Evolutionary conservation across 306 rosid genomes (phyloP).

Genomic region (Begonia peltatifolia): DNA sequence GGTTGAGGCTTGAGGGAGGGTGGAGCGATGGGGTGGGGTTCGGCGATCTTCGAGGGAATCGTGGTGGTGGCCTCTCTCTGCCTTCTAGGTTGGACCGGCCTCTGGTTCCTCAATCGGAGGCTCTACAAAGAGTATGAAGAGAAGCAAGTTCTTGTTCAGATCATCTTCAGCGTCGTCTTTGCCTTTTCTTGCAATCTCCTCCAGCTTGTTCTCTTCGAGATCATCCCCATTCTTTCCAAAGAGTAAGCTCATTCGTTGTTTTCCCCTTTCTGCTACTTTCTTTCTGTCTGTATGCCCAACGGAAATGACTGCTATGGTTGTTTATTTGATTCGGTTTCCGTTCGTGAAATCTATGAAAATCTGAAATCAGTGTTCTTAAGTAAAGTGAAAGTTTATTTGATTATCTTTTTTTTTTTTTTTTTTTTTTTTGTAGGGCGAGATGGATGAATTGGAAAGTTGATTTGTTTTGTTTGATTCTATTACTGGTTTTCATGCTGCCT

Average conservation of each 20-base stretch:
- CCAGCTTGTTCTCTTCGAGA: conserved; percentile 91
- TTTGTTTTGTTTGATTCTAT: conserved; percentile 63
- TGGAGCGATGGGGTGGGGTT: conserved; percentile 63
- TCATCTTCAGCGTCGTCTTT: conserved; percentile 82
- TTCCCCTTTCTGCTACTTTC: background rate
- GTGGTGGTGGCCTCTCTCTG: conserved; percentile 43
- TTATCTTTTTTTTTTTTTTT: background rate
- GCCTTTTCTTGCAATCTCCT: conserved; percentile 96
- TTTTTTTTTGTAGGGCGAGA: conserved; percentile 40
- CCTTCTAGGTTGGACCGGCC: conserved; percentile 71
- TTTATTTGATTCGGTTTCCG: no score
- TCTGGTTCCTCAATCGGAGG: conserved; percentile 84
- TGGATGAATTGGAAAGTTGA: conserved; percentile 89
- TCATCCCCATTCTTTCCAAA: conserved; percentile 90
- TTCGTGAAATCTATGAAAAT: no score
- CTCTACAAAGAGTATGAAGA: conserved; percentile 96
- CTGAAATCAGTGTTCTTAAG: no score
- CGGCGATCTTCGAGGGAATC: conserved; percentile 50
- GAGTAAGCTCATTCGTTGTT: conserved; percentile 16
- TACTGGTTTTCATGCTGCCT: conserved; percentile 77
- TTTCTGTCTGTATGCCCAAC: background rate
- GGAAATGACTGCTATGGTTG: no score
- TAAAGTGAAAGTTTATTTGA: no score
- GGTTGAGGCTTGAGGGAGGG: background rate
- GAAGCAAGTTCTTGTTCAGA: conserved; percentile 71